These are phyloP conservation scores for Bryoglossum gracile DNA, from an alignment of 495 filamentous ascomycete genomes.

Conservation along the genomic window DNA sequence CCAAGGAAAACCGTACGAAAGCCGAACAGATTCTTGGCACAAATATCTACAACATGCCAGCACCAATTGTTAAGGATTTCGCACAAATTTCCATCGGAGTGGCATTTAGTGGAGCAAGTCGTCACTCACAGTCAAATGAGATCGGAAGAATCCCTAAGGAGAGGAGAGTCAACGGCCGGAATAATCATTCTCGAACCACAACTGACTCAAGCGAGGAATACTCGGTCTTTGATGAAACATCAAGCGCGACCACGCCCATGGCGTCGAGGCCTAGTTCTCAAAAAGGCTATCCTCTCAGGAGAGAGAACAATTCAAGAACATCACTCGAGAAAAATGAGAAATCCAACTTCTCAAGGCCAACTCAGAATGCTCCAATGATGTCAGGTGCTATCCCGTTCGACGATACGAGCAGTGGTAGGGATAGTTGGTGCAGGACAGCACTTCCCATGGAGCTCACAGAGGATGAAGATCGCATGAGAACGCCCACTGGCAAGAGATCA, in stretches of 20 bases:
- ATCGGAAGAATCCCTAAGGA: neutral
- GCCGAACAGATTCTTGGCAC: constrained; percentile 7
- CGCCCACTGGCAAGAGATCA: constrained; percentile 8
- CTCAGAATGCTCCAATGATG: constrained; percentile 4
- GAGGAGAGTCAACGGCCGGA: neutral
- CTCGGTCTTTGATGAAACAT: constrained; percentile 13
- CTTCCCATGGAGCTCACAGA: constrained; percentile 11
- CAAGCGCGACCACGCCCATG: constrained; percentile 18
- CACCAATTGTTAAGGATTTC: constrained; percentile 4
- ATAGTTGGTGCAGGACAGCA: constrained; percentile 16
- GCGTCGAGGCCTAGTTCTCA: constrained; percentile 15
- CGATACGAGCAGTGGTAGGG: constrained; percentile 7
- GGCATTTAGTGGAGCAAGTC: too few species aligned
- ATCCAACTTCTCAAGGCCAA: neutral
- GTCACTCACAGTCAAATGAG: too few species aligned
- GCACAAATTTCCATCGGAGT: too few species aligned
- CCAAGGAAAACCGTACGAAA: neutral
- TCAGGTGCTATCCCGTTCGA: constrained; percentile 3
- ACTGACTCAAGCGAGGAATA: constrained; percentile 22
- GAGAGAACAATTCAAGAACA: neutral
- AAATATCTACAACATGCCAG: neutral
- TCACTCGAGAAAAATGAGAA: neutral
- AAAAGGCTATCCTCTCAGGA: constrained; percentile 4
- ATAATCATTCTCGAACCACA: constrained; percentile 8
- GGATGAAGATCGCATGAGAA: constrained; percentile 7